Conservation (phyloP, 345 rosid species). For the Triadica sebifera region DNA sequence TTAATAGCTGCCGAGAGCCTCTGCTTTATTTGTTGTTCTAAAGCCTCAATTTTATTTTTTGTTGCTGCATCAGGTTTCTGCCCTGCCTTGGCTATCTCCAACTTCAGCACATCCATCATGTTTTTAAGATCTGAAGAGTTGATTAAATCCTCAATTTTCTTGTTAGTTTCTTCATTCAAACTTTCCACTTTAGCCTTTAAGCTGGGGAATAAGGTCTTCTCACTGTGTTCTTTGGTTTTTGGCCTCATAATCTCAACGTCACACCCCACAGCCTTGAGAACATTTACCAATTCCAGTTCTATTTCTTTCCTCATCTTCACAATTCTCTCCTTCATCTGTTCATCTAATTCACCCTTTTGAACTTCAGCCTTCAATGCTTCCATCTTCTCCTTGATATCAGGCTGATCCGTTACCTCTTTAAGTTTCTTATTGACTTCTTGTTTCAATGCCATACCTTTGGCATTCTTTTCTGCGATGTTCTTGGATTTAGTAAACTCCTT, state of each 20-base stretch:
- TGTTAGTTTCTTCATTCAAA: conserved; percentile 51
- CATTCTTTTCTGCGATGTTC: conserved; percentile 38
- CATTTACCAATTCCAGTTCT: conserved; percentile 48
- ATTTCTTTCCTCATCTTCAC: conserved; percentile 45
- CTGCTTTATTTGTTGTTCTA: conserved; percentile 57
- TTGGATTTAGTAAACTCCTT: conserved; percentile 62
- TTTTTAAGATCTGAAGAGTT: conserved; percentile 57
- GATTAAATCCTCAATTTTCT: conserved; percentile 52
- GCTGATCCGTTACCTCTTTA: conserved; percentile 50
- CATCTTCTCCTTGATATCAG: conserved; percentile 62
- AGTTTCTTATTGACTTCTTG: conserved; percentile 55
- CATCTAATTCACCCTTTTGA: conserved; percentile 47
- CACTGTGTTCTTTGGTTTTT: conserved; percentile 29
- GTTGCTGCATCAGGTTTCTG: conserved; percentile 39
- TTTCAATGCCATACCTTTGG: conserved; percentile 32
- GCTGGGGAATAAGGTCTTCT: conserved; percentile 33
- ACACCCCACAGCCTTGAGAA: conserved; percentile 56
- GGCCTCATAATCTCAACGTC: conserved; percentile 46
- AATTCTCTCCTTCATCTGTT: conserved; percentile 54
- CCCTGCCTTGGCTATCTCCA: conserved; percentile 64
- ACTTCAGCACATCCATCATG: conserved; percentile 57
- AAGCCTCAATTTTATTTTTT: conserved; percentile 50
- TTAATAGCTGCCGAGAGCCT: conserved; percentile 53
- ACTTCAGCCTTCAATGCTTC: conserved; percentile 61
- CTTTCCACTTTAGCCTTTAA: conserved; percentile 41